A percentile compares a stretch with the other conserved stretches of the same genome.
phyloP scores from a whole-genome alignment of 352 stramenopile species.

The Phytopythium ostracodes region DNA sequence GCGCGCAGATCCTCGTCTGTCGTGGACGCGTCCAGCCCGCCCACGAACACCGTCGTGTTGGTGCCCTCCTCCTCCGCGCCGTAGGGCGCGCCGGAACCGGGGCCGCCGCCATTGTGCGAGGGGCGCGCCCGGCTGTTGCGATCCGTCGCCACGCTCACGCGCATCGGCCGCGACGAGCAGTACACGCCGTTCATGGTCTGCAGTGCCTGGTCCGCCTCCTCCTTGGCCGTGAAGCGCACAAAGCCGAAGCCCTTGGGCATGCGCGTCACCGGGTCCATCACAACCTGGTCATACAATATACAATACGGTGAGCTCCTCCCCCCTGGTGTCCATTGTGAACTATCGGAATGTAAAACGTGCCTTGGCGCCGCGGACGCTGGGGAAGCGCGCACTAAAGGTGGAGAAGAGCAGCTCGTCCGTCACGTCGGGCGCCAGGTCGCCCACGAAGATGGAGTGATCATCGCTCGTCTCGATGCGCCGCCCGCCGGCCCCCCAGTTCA shows the following conservation, averaged over 20 bases:
- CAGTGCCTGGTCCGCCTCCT: slow-evolving; percentile 85
- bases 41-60: slow-evolving; percentile 92
- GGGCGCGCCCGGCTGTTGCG: slow-evolving; percentile 50
- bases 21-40: slow-evolving; percentile 73
- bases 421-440: slow-evolving; percentile 88
- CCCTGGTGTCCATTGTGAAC: neutral
- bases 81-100: slow-evolving; percentile 2
- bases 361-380: slow-evolving; percentile 84
- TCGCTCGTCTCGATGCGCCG: slow-evolving; percentile 79
- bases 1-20: slow-evolving; percentile 84
- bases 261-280: slow-evolving; percentile 86
- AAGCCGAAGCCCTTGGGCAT: slow-evolving; percentile 93
- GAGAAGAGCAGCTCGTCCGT: slow-evolving; percentile 83
- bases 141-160: slow-evolving; percentile 88
- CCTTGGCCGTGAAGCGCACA: slow-evolving; percentile 85
- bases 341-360: slow-evolving; percentile 1
- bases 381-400: slow-evolving; percentile 79
- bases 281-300: slow-evolving; percentile 32
- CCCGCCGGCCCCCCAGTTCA: slow-evolving; percentile 90
- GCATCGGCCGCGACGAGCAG: slow-evolving; percentile 85
- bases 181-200: slow-evolving; percentile 90
- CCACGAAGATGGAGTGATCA: slow-evolving; percentile 91
- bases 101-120: no score
- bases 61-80: slow-evolving; percentile 49
- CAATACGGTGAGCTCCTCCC: neutral